Evolutionary conservation across 179 eudicot genomes (phyloP), one percentile per base, ranked within the genome.

Genomic region (Heliamphora pulchella): DNA sequence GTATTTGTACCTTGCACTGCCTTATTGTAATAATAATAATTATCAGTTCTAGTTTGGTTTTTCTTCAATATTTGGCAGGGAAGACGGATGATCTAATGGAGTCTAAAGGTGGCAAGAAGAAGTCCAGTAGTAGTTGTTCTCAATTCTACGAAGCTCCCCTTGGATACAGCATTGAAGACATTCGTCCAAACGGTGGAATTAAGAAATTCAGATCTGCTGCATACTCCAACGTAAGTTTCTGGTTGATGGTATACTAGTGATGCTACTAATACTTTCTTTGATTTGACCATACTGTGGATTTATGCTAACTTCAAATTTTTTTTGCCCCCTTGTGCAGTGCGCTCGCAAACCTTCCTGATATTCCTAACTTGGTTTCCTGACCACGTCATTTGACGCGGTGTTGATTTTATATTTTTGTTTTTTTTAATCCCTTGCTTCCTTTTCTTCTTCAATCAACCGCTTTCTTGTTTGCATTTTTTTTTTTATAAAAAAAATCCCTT

Each of bases 331-430:
- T 55, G 71, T 50, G 93, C 98, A 94, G 97, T 91, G 97, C 89
- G 92, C 90, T 71, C 97, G 99, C 86, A 92, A 90, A 68, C 98
- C 99, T 84, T 96, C 99, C 96, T 96, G 99, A 96, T 87, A 87
- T 83, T 53, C 77, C 74, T 61, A 57, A 83, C 57, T 58, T 63
- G 46, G 2, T 31, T 31, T 31, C 31, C 31, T 31, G 31, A 31
- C 31, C 31, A 31, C 31, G 31, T 31, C 31, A 31, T 0, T 31
- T 31, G 31, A 31, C 31, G 31, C 31, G 31, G 31, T 31, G 31
- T 31, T 31, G 31, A 31, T 31, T 31, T 31, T n/a, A 17, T 55
- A 31, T 44, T 39, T 77, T 59, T 11, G 59, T 64, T 71, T 76
- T 13, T 54, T 58, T 63, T 47, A n/a, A n/a, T n/a, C n/a, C n/a